Evolutionary conservation across 2,329 filamentous ascomycete species (phyloP), one percentile per base, ranked within the genome.

Genomic region (Aspergillus oerlinghausenensis): DNA sequence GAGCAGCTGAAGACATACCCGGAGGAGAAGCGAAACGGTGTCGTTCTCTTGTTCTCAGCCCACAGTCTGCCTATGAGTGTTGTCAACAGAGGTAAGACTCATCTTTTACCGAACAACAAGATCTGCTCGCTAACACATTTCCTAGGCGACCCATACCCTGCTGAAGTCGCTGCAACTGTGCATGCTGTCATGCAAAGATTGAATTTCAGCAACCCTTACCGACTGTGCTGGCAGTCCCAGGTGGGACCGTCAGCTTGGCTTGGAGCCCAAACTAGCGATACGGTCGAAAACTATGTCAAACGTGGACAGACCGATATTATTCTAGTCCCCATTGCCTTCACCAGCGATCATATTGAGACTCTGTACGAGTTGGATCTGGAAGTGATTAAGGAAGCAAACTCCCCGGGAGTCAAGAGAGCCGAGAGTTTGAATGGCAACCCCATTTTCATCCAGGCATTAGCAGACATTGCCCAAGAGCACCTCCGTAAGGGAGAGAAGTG

Each of bases 341-440:
- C 94, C 0, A 96, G 90, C n/a, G 94, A 99, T 68, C 94, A 99
- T 71, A 99, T 99, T 64, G 94, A 99, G 77, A 99, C 94, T 0
- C 80, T 99, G 0, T 97, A 88, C 72, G 94, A 99, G 74, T 79
- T 99, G 52, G 94, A 99, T 72, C 82, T 90, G 66, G 94, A 99
- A 75, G 91, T 99, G 42, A 97, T 99, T 68, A 89, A 90, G 56
- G 92, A 96, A 61, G 76, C 76, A 40, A 74, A 90, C 84, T 84
- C 89, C 67, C 77, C 84, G 0, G 91, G 92, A 32, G 86, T 99
- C 61, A 96, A 95, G 80, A 84, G 94, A 56, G 90, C 88, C 1
- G 94, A 97, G 72, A 95, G 90, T 69, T 75, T 99, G 67, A 99
- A 99, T 69, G 94, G 90, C 54, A 95, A 84, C 73, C 88, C 87